Conservation (phyloP, 1,139 yeast genomes). For the Scheffersomyces cryptocercus region DNA sequence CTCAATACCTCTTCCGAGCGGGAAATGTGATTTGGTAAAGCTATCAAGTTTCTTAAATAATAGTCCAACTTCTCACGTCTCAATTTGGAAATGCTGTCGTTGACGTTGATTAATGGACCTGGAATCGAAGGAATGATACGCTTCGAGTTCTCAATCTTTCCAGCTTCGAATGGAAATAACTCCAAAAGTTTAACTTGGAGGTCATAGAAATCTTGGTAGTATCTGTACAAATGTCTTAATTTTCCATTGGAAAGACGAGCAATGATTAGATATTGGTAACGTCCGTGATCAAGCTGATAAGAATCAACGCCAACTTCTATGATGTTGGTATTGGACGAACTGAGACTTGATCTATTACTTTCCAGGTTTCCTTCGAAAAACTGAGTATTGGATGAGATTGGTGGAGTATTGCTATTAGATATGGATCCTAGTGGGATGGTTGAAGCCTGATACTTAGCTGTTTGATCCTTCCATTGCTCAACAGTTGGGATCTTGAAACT, state of each 20-base stretch:
- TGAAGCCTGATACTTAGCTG: constrained; percentile 91
- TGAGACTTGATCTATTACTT: constrained; percentile 34
- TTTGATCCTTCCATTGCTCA: constrained; percentile 91
- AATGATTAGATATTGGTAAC: constrained; percentile 83
- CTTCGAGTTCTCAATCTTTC: constrained; percentile 69
- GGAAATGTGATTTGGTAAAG: constrained; percentile 77
- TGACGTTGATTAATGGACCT: constrained; percentile 91
- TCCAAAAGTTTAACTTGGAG: constrained; percentile 84
- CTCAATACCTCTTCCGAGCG: constrained; percentile 67
- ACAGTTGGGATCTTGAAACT: constrained; percentile 81
- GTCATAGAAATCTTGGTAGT: constrained; percentile 95
- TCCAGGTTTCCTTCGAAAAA: constrained; percentile 33
- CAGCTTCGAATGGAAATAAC: constrained; percentile 90
- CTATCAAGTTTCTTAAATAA: constrained; percentile 73
- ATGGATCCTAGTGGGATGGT: constrained; percentile 73
- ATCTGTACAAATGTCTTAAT: constrained; percentile 74
- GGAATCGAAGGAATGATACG: constrained; percentile 93
- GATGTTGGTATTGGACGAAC: constrained; percentile 36
- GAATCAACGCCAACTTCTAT: constrained; percentile 76
- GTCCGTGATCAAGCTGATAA: constrained; percentile 79
- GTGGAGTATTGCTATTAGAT: constrained; percentile 25
- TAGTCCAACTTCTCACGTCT: constrained; percentile 83
- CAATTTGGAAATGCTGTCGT: constrained; percentile 82
- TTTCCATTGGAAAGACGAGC: constrained; percentile 72
- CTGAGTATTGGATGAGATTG: constrained; percentile 39